Evolutionary conservation across 805 yeast genomes (phyloP).

Genomic region (Kodamaea sagamina): DNA sequence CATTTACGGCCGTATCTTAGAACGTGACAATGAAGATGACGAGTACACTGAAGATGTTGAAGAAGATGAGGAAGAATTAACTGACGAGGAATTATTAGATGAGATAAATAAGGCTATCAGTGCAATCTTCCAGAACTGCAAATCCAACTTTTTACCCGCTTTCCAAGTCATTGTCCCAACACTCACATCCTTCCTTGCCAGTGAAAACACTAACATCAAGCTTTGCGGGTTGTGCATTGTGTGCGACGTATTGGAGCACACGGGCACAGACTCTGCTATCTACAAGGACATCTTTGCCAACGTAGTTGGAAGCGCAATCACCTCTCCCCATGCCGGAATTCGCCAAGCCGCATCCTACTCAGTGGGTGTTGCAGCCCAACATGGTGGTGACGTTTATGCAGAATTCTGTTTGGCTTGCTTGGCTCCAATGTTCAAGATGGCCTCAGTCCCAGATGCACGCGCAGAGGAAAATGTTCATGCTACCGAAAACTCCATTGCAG

Average conservation of each 20-base stretch:
- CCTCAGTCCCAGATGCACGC: conserved; percentile 76
- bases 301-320: conserved; percentile 65
- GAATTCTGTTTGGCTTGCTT: conserved; percentile 69
- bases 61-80: conserved; percentile 78
- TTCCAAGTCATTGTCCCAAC: conserved; percentile 68
- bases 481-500: conserved; percentile 80
- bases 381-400: conserved; percentile 63
- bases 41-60: conserved; percentile 87
- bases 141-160: conserved; percentile 58
- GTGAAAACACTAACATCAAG: conserved; percentile 66
- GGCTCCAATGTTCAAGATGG: conserved; percentile 71
- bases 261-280: conserved; percentile 66
- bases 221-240: conserved; percentile 79
- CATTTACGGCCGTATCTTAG: conserved; percentile 67
- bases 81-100: conserved; percentile 88
- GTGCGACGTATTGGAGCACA: conserved; percentile 77
- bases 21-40: conserved; percentile 74
- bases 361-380: conserved; percentile 83
- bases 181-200: conserved; percentile 59
- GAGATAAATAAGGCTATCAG: conserved; percentile 79
- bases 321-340: conserved; percentile 65
- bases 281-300: conserved; percentile 66
- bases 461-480: conserved; percentile 83
- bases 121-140: conserved; percentile 64
- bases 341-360: conserved; percentile 87